Percentiles rank a stretch among this genome's conserved stretches.
Evolutionary conservation across 2,329 filamentous ascomycete genomes (phyloP).

Genomic region (Thyridium curvatum): DNA sequence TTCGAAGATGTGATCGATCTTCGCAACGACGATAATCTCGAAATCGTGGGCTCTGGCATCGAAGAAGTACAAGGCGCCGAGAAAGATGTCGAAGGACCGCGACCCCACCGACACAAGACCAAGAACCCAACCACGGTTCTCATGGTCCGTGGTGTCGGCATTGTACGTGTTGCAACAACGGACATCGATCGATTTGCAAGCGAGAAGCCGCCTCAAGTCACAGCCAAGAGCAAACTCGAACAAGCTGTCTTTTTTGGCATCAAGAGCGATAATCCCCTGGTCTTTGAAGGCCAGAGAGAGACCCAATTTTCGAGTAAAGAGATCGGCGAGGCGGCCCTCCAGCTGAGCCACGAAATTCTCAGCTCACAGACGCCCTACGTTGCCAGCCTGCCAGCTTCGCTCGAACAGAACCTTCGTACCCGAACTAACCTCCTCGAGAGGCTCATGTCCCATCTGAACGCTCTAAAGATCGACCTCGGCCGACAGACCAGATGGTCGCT

Average conservation of each 20-base stretch:
- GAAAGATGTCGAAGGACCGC: constrained; percentile 36
- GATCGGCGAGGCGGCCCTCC: constrained; percentile 68
- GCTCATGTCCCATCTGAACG: constrained; percentile 65
- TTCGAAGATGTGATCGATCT: constrained; percentile 89
- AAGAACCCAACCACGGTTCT: constrained; percentile 59
- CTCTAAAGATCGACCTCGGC: constrained; percentile 60
- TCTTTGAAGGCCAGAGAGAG: constrained; percentile 65
- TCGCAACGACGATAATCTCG: constrained; percentile 55
- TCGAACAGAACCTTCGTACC: constrained; percentile 74
- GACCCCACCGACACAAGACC: constrained; percentile 44
- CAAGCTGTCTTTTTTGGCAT: constrained; percentile 91
- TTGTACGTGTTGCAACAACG: constrained; percentile 52
- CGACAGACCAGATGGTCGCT: constrained; percentile 69
- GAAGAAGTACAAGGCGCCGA: constrained; percentile 46
- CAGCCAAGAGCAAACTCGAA: constrained; percentile 83
- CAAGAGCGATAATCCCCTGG: constrained; percentile 77
- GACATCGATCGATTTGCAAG: constrained; percentile 55
- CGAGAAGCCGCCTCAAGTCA: constrained; percentile 55
- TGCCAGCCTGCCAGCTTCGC: constrained; percentile 63
- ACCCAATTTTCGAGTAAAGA: constrained; percentile 63
- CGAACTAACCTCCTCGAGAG: constrained; percentile 69
- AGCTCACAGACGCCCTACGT: constrained; percentile 71
- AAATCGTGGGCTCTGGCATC: constrained; percentile 57
- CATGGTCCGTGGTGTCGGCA: constrained; percentile 56
- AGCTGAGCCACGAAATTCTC: constrained; percentile 76